A percentile compares a stretch with the other conserved stretches of the same genome.
These are phyloP conservation scores for Apophysomyces elegans DNA, from an alignment of 371 early-diverging fungal genomes.

Conservation along the genomic window DNA sequence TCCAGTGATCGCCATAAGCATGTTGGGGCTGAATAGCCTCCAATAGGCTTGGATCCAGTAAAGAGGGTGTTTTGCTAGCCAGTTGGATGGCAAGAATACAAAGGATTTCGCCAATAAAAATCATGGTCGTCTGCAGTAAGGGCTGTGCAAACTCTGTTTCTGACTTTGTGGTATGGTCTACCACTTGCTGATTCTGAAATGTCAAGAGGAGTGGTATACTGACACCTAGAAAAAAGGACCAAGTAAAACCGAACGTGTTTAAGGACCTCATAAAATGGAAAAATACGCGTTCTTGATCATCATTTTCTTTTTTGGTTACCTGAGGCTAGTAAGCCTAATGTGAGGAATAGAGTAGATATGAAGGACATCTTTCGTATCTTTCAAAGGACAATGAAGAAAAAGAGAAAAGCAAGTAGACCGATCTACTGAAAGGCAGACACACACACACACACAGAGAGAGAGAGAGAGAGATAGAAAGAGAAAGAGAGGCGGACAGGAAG, in stretches of 20 bases:
- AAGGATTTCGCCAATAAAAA: constrained; percentile 49
- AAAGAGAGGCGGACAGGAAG: neutral
- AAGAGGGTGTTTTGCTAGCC: constrained; percentile 36
- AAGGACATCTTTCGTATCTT: constrained; percentile 17
- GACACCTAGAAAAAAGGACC: constrained; percentile 32
- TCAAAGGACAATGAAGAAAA: neutral
- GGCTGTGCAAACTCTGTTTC: constrained; percentile 40
- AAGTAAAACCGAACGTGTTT: neutral
- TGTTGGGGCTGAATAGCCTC: constrained; percentile 42
- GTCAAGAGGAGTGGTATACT: constrained; percentile 49
- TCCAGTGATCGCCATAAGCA: constrained; percentile 21
- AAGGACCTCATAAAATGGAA: neutral
- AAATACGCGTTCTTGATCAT: neutral
- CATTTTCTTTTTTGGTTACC: constrained; percentile 13
- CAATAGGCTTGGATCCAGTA: constrained; percentile 37
- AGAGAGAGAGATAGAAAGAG: constrained; percentile 11
- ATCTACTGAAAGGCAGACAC: neutral
- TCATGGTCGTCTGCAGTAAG: constrained; percentile 50
- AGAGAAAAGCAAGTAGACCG: neutral
- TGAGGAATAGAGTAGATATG: constrained; percentile 28
- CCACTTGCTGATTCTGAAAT: constrained; percentile 44
- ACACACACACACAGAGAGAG: neutral
- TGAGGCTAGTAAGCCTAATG: constrained; percentile 26
- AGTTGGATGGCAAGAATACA: constrained; percentile 48
- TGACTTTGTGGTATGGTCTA: constrained; percentile 24